Conservation (phyloP, 2,329 filamentous ascomycete species). For the Helminthosporium solani region DNA sequence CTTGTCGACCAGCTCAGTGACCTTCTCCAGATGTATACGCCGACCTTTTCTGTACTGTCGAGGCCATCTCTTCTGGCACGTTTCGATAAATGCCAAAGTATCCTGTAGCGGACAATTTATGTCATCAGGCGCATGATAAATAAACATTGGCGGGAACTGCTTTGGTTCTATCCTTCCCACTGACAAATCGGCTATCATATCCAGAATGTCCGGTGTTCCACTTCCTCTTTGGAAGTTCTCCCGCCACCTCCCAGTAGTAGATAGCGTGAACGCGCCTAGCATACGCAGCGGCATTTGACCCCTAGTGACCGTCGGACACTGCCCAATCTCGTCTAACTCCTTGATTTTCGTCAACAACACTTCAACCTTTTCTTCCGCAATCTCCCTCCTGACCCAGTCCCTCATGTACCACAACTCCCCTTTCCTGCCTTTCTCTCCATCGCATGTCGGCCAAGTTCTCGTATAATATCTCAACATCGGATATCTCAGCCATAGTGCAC, state of each 20-base stretch:
- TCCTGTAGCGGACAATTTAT: not conserved
- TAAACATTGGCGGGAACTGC: slow-evolving; percentile 1
- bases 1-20: not conserved
- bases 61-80: not conserved
- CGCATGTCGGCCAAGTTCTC: not conserved
- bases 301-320: not conserved
- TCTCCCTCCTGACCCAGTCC: no score
- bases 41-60: not conserved
- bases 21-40: not conserved
- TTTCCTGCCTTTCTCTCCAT: not conserved
- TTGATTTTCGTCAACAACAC: not conserved
- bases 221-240: not conserved
- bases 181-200: not conserved
- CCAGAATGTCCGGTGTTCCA: not conserved
- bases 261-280: not conserved
- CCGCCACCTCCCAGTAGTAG: not conserved
- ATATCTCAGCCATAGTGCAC: slow-evolving; percentile 1
- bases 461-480: slow-evolving; percentile 3
- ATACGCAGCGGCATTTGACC: not conserved
- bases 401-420: no score
- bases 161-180: not conserved
- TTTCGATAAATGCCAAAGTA: not conserved
- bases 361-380: not conserved
- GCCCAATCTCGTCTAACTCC: not conserved
- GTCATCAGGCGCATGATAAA: not conserved